Percentiles rank a stretch among this genome's conserved stretches.
Conservation (phyloP, 257 asterid species). For the Solanum medicagineum region DNA sequence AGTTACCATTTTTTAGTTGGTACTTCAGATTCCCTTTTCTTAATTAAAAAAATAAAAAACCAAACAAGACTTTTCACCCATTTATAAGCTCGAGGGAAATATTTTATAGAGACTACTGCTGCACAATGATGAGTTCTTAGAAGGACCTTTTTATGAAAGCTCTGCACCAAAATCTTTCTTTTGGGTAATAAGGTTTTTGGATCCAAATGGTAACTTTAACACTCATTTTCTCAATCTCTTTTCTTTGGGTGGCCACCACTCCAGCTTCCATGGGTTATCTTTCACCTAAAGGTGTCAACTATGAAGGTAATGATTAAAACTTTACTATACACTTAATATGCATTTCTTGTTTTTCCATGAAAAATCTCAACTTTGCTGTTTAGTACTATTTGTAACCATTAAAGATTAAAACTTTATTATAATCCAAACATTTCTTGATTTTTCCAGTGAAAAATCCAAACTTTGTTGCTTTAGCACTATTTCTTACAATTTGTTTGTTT, state of each 20-base stretch:
- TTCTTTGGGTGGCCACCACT: constrained; percentile 15
- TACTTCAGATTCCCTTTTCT: neutral
- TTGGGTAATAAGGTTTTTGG: constrained; percentile 2
- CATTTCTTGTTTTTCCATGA: neutral
- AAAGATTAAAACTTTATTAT: neutral
- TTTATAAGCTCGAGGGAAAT: neutral
- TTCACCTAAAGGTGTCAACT: constrained; percentile 93
- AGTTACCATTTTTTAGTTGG: neutral
- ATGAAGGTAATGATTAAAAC: constrained; percentile 44
- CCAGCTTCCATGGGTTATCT: constrained; percentile 48
- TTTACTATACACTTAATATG: neutral
- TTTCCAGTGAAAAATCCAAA: neutral
- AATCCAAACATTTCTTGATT: neutral
- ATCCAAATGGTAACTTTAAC: constrained; percentile 30
- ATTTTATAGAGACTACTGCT: neutral
- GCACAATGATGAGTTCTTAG: neutral
- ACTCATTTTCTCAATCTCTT: constrained; percentile 22
- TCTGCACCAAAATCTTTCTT: constrained; percentile 1
- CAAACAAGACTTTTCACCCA: neutral
- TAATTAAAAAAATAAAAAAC: neutral
- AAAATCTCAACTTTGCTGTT: neutral
- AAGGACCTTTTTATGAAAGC: constrained; percentile 1
- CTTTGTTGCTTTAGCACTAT: neutral
- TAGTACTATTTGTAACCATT: neutral
- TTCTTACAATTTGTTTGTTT: neutral